Percentiles rank a stretch among this genome's conserved stretches.
These are phyloP conservation scores for Puccinia coronata DNA, from an alignment of 1,284 basidiomycete genomes.

Conservation along the genomic window DNA sequence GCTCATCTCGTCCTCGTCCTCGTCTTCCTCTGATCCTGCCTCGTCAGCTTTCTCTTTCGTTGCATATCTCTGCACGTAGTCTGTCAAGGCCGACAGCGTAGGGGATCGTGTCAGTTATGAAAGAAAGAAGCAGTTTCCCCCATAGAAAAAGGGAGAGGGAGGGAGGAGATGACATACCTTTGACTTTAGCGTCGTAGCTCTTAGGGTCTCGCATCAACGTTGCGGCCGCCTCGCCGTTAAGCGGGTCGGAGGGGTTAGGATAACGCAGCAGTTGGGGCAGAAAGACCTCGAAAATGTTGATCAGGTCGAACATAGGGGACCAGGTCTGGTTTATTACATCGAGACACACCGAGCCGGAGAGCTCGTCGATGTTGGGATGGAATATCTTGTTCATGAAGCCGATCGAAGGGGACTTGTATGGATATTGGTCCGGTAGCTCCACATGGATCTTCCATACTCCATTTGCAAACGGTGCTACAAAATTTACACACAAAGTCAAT, in stretches of 20 bases:
- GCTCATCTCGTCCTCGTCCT: constrained; percentile 82
- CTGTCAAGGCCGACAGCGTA: constrained; percentile 60
- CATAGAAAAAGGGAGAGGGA: too few relatives aligned
- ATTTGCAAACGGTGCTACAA: constrained; percentile 83
- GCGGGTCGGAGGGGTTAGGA: constrained; percentile 94
- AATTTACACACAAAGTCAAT: too few relatives aligned
- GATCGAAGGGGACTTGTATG: constrained; percentile 97
- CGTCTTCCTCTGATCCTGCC: constrained; percentile 62
- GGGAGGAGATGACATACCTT: constrained; percentile 65
- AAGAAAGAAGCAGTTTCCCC: not conserved
- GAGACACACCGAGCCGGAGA: constrained; percentile 79
- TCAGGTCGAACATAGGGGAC: constrained; percentile 99
- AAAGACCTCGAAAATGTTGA: constrained; percentile 99
- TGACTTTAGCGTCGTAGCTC: constrained; percentile 87
- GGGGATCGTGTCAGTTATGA: constrained; percentile 1
- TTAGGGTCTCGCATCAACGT: constrained; percentile 95
- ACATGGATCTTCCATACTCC: constrained; percentile 99
- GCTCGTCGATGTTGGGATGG: constrained; percentile 70
- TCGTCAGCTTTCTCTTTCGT: constrained; percentile 73
- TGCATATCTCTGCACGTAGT: constrained; percentile 81
- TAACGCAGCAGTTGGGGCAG: constrained; percentile 94
- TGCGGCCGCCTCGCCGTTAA: constrained; percentile 96
- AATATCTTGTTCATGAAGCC: constrained; percentile 99
- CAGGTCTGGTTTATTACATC: constrained; percentile 99
- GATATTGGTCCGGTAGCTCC: constrained; percentile 97